A percentile compares a stretch with the other conserved stretches of the same genome.
Conservation (phyloP, 169 alveolate species). For the Blepharisma undulans region DNA sequence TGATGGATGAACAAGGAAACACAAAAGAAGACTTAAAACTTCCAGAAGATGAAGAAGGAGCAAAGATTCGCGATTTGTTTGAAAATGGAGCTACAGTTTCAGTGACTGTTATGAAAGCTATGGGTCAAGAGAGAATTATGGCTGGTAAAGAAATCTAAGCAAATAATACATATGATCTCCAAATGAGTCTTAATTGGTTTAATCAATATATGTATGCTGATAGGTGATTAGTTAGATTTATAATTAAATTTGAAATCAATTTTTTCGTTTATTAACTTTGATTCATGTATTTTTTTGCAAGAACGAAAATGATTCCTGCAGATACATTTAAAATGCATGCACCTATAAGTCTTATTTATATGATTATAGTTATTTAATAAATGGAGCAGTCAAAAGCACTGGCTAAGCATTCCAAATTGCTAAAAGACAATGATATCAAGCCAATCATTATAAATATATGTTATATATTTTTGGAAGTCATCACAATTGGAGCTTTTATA, state of each 20-base stretch:
- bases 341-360: no score
- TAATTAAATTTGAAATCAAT: not conserved
- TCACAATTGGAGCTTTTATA: not conserved
- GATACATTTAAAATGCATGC: no score
- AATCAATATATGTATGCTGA: not conserved
- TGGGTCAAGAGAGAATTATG: conserved; percentile 75
- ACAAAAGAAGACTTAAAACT: conserved; percentile 94
- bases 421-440: not conserved
- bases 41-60: conserved; percentile 93
- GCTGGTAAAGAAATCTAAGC: conserved; percentile 61
- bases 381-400: not conserved
- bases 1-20: conserved; percentile 93
- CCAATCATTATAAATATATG: not conserved
- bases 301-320: no score
- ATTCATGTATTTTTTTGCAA: not conserved
- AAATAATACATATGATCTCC: not conserved
- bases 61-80: conserved; percentile 76
- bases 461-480: not conserved
- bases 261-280: no score
- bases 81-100: conserved; percentile 68
- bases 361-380: not conserved
- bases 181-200: not conserved
- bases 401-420: not conserved
- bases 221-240: not conserved
- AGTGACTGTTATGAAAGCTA: conserved; percentile 69